Percentiles rank a stretch among this genome's conserved stretches.
Evolutionary conservation across 140 eudicot genomes (phyloP).

Genomic region (Anethum foeniculum): DNA sequence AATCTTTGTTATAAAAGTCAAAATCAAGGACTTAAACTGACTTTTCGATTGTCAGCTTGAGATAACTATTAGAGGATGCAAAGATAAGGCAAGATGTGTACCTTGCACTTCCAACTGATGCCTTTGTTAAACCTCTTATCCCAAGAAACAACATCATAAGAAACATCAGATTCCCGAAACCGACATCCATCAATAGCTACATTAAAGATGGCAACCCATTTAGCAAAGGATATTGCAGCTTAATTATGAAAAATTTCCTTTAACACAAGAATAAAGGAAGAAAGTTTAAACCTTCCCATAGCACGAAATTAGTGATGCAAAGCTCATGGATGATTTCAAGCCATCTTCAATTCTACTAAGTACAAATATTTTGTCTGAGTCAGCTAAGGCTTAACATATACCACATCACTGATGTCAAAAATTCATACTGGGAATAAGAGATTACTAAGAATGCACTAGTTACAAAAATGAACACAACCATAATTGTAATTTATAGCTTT

Average conservation of each 20-base stretch:
- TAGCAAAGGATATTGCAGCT: neutral
- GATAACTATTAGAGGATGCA: neutral
- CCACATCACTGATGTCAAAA: neutral
- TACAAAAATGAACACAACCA: neutral
- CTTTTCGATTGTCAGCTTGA: neutral
- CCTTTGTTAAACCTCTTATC: slow-evolving; percentile 30
- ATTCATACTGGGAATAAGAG: neutral
- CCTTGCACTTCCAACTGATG: slow-evolving; percentile 29
- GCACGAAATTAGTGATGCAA: slow-evolving; percentile 27
- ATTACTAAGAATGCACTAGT: neutral
- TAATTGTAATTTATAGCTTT: neutral
- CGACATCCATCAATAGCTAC: slow-evolving; percentile 40
- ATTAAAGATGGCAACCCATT: slow-evolving; percentile 14
- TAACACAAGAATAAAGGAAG: neutral
- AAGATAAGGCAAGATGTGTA: slow-evolving; percentile 14
- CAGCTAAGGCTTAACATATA: slow-evolving; percentile 36
- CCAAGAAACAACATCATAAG: slow-evolving; percentile 32
- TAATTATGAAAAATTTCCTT: neutral
- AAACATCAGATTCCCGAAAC: slow-evolving; percentile 56
- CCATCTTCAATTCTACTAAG: slow-evolving; percentile 35
- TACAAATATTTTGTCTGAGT: slow-evolving; percentile 48
- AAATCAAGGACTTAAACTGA: neutral
- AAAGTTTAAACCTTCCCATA: slow-evolving; percentile 42
- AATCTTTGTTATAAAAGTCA: neutral
- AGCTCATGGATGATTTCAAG: slow-evolving; percentile 21